A percentile compares a stretch with the other conserved stretches of the same genome.
Evolutionary conservation across 495 filamentous ascomycete genomes (phyloP).

Genomic region (Aspergillus incahuasiensis): DNA sequence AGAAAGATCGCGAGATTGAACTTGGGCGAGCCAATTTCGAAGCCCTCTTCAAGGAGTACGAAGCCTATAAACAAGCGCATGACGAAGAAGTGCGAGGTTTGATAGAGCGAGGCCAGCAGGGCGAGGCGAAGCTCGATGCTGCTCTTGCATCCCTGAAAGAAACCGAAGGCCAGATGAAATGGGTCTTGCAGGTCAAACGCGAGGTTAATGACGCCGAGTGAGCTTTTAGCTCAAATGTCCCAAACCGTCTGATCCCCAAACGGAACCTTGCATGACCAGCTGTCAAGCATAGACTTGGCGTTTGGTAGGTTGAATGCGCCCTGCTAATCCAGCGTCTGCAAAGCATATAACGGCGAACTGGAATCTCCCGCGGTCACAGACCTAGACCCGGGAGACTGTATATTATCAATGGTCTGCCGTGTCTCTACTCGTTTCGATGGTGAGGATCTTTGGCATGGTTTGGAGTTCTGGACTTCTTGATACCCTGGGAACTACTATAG

Average conservation of each 20-base stretch:
- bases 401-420: background rate
- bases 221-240: slow-evolving; percentile 4
- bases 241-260: background rate
- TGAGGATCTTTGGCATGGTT: slow-evolving; percentile 9
- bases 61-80: slow-evolving; percentile 59
- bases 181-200: slow-evolving; percentile 61
- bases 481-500: slow-evolving; percentile 25
- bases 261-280: background rate
- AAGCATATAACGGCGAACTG: background rate
- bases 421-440: slow-evolving; percentile 4
- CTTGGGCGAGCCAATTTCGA: slow-evolving; percentile 56
- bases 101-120: slow-evolving; percentile 48
- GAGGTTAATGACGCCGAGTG: slow-evolving; percentile 46
- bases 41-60: slow-evolving; percentile 50
- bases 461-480: slow-evolving; percentile 26
- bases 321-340: background rate
- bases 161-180: slow-evolving; percentile 61
- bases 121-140: slow-evolving; percentile 51
- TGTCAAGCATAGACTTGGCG: background rate
- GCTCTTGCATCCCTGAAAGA: slow-evolving; percentile 56
- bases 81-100: slow-evolving; percentile 55
- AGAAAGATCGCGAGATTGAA: slow-evolving; percentile 64
- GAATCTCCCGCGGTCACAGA: background rate
- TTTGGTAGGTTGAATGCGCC: background rate
- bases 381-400: slow-evolving; percentile 15